These are phyloP conservation scores for Nepenthes alata DNA, from an alignment of 179 eudicot species.

Conservation along the genomic window DNA sequence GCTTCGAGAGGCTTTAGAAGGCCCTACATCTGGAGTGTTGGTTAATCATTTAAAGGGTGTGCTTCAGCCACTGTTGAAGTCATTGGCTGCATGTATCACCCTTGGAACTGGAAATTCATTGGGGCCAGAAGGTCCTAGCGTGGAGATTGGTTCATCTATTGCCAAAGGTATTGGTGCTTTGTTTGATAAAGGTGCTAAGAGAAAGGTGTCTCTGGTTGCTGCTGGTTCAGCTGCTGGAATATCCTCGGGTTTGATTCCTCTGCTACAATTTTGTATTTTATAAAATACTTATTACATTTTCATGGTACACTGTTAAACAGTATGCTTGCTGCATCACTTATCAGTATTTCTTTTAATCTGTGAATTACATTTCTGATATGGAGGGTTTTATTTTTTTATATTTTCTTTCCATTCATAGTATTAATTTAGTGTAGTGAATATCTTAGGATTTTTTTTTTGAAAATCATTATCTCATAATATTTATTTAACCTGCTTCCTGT, in stretches of 20 bases:
- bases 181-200: slow-evolving; percentile 29
- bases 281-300: slow-evolving; percentile 5
- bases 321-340: not conserved
- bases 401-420: too few species aligned
- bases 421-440: too few species aligned
- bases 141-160: slow-evolving; percentile 86
- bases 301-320: not conserved
- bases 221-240: slow-evolving; percentile 99
- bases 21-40: slow-evolving; percentile 22
- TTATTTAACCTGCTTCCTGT: too few species aligned
- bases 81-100: slow-evolving; percentile 80
- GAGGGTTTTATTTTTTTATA: too few species aligned
- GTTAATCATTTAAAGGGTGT: slow-evolving; percentile 25
- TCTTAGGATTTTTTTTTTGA: too few species aligned
- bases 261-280: slow-evolving; percentile 19
- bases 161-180: slow-evolving; percentile 64
- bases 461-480: too few species aligned
- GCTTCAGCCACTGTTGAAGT: slow-evolving; percentile 53
- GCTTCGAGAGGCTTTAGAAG: slow-evolving; percentile 38
- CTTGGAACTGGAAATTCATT: slow-evolving; percentile 93
- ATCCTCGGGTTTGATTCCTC: slow-evolving; percentile 72
- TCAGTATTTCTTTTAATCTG: not conserved
- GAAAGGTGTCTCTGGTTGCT: slow-evolving; percentile 70
- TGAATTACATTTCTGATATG: not conserved
- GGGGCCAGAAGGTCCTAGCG: slow-evolving; percentile 99